A percentile compares a stretch with the other conserved stretches of the same genome.
Conservation (phyloP, 352 stramenopile species). For the Globisporangium lucens region DNA sequence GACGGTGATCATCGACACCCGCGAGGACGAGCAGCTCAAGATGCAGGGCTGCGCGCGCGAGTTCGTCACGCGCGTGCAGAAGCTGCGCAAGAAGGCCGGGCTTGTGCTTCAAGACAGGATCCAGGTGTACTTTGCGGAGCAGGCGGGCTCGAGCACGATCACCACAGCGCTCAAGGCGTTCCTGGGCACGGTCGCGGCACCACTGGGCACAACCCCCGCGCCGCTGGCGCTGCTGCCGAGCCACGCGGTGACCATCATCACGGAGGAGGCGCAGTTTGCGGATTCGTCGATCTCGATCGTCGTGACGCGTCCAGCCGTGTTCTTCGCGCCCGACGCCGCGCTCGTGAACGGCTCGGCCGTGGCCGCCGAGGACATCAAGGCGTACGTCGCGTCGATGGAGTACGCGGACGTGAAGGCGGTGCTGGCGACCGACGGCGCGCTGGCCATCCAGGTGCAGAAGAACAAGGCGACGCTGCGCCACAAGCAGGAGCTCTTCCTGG, state of each 20-base stretch:
- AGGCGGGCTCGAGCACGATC: slow-evolving; percentile 56
- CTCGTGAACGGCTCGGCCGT: slow-evolving; percentile 42
- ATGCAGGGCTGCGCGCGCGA: slow-evolving; percentile 93
- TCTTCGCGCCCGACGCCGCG: slow-evolving; percentile 46
- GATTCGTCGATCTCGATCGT: slow-evolving; percentile 66
- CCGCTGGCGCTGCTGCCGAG: slow-evolving; percentile 54
- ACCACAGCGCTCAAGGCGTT: slow-evolving; percentile 59
- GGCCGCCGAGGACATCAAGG: slow-evolving; percentile 47
- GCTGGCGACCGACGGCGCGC: slow-evolving; percentile 25
- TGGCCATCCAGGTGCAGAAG: slow-evolving; percentile 43
- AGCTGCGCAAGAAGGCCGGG: slow-evolving; percentile 96
- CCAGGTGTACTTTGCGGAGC: slow-evolving; percentile 93
- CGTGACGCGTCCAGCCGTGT: slow-evolving; percentile 67
- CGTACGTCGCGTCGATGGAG: slow-evolving; percentile 76
- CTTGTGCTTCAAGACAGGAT: slow-evolving; percentile 95
- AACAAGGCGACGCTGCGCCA: slow-evolving; percentile 49
- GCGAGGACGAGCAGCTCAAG: slow-evolving; percentile 94
- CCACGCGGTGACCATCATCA: slow-evolving; percentile 68
- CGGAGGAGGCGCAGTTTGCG: slow-evolving; percentile 65
- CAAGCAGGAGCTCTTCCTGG: slow-evolving; percentile 68
- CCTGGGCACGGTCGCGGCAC: slow-evolving; percentile 47
- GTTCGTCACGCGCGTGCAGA: slow-evolving; percentile 98
- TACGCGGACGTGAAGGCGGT: slow-evolving; percentile 75
- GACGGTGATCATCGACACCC: slow-evolving; percentile 95
- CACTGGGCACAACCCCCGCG: slow-evolving; percentile 59